phyloP scores from a whole-genome alignment of 1,284 basidiomycete genomes.

The Austropuccinia psidii region DNA sequence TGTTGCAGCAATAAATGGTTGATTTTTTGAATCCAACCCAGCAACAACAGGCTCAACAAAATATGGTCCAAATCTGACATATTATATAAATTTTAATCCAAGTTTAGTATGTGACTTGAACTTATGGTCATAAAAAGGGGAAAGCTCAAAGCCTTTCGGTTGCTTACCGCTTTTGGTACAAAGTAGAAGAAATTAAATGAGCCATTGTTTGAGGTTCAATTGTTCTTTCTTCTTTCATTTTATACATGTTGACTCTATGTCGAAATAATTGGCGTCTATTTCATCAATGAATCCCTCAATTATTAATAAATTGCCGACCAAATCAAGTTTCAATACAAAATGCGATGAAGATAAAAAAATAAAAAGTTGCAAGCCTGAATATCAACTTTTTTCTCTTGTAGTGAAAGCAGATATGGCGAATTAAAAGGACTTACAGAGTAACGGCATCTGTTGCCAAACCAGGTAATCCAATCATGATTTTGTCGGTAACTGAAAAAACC shows the following conservation, averaged over 20 bases:
- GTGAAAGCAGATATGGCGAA: no score
- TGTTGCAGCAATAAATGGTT: constrained; percentile 92
- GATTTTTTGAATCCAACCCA: constrained; percentile 66
- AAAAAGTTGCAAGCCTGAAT: no score
- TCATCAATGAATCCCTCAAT: no score
- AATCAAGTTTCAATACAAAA: no score
- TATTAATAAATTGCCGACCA: no score
- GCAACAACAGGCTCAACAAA: constrained; percentile 97
- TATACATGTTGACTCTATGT: constrained; percentile 97
- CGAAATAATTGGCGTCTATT: constrained; percentile 86
- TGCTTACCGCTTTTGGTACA: constrained; percentile 81
- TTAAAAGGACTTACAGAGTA: constrained; percentile 58
- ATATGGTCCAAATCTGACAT: constrained; percentile 76
- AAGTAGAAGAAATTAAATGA: constrained; percentile 89
- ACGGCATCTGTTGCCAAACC: constrained; percentile 88
- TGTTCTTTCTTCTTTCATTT: constrained; percentile 97
- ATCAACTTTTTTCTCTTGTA: no score
- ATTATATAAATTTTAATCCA: not conserved
- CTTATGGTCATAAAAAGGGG: not conserved
- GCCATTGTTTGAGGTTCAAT: constrained; percentile 96
- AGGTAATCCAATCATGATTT: constrained; percentile 82
- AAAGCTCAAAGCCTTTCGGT: no score
- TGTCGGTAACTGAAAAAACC: constrained; percentile 87
- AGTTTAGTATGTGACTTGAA: not conserved
- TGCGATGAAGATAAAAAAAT: no score